These are phyloP conservation scores for Lentinula guzmanii DNA, from an alignment of 768 basidiomycete genomes.

Conservation along the genomic window DNA sequence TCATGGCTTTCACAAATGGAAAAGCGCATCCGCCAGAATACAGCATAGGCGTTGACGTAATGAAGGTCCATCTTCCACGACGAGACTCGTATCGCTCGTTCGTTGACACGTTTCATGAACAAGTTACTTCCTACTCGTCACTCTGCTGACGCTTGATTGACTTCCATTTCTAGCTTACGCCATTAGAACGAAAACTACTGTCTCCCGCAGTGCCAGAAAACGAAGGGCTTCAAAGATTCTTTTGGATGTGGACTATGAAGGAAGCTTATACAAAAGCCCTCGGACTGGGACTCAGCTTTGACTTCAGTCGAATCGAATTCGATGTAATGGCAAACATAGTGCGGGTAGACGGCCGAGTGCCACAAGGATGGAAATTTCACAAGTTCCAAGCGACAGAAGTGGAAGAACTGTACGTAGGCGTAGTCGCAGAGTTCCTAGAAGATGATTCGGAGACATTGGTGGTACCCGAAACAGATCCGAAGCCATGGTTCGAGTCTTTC, in stretches of 20 bases:
- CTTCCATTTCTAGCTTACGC: conserved; percentile 31
- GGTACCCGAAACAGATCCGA: conserved; percentile 22
- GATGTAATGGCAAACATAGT: conserved; percentile 46
- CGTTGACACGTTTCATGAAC: conserved; percentile 56
- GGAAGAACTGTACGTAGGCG: conserved; percentile 55
- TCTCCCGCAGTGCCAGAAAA: conserved; percentile 33
- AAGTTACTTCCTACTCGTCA: conserved; percentile 33
- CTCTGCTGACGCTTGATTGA: neutral
- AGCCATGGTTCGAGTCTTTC: conserved; percentile 36
- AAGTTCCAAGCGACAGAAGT: conserved; percentile 49
- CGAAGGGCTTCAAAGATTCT: conserved; percentile 59
- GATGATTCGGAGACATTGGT: conserved; percentile 21
- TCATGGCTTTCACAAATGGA: conserved; percentile 54
- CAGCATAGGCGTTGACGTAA: conserved; percentile 73
- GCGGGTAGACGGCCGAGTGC: conserved; percentile 50
- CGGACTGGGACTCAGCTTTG: conserved; percentile 77
- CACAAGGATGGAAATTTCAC: conserved; percentile 63
- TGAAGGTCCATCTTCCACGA: conserved; percentile 64
- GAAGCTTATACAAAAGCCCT: conserved; percentile 90
- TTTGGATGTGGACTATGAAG: conserved; percentile 87
- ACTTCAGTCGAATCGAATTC: conserved; percentile 73
- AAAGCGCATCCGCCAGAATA: conserved; percentile 43
- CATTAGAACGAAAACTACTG: conserved; percentile 32
- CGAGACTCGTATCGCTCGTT: conserved; percentile 55
- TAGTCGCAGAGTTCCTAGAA: conserved; percentile 55